A percentile compares a stretch with the other conserved stretches of the same genome.
Conservation (phyloP, 1,139 yeast genomes). For the Pichia sorboxylosa region DNA sequence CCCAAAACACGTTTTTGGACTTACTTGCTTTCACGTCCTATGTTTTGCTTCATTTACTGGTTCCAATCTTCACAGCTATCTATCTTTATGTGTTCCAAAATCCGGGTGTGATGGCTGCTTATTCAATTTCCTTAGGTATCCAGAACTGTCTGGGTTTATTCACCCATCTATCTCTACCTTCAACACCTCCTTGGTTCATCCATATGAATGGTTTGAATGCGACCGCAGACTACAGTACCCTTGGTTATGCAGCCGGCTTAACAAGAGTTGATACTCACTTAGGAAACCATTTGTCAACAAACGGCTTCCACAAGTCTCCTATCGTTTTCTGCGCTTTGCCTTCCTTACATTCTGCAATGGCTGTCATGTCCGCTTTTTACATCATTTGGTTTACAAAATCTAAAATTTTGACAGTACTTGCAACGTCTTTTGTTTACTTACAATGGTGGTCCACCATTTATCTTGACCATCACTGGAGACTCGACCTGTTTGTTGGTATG, state of each 20-base stretch:
- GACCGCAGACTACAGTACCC: slow-evolving; percentile 44
- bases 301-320: slow-evolving; percentile 56
- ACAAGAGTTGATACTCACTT: slow-evolving; percentile 51
- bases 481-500: slow-evolving; percentile 46
- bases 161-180: slow-evolving; percentile 51
- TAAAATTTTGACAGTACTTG: slow-evolving; percentile 11
- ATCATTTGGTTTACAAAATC: slow-evolving; percentile 26
- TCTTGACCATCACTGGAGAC: slow-evolving; percentile 59
- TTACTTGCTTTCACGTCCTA: slow-evolving; percentile 49
- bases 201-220: slow-evolving; percentile 46
- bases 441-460: slow-evolving; percentile 76
- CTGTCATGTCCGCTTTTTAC: slow-evolving; percentile 31
- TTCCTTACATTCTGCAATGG: slow-evolving; percentile 44
- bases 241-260: slow-evolving; percentile 62
- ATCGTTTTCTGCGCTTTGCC: slow-evolving; percentile 66
- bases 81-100: slow-evolving; percentile 58
- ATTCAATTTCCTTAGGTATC: slow-evolving; percentile 41
- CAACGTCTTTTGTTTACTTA: slow-evolving; percentile 31
- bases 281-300: slow-evolving; percentile 49
- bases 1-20: slow-evolving; percentile 32
- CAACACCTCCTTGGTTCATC: slow-evolving; percentile 66
- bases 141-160: slow-evolving; percentile 50
- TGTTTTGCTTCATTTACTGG: slow-evolving; percentile 47
- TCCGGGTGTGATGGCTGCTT: slow-evolving; percentile 45
- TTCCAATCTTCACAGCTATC: slow-evolving; percentile 50